Evolutionary conservation across 1,284 basidiomycete species (phyloP).

Genomic region (Cutaneotrichosporon daszewskae): DNA sequence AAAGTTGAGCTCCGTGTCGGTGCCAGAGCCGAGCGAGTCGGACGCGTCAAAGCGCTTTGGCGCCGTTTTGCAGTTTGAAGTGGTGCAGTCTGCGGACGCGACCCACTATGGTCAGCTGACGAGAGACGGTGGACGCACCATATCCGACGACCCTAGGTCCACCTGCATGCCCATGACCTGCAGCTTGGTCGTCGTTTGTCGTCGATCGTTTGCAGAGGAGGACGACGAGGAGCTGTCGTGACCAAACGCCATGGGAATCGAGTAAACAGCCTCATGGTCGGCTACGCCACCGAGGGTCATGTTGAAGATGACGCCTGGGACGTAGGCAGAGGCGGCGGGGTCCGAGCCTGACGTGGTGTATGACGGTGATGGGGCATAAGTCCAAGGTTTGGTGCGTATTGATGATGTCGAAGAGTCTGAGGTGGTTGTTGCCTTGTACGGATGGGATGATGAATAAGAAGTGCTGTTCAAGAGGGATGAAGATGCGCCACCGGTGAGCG

Average conservation of each 20-base stretch:
- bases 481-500: too few species aligned
- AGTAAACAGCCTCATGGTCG: conserved; percentile 37
- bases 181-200: conserved; percentile 6
- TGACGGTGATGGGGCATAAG: conserved; percentile 9
- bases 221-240: too few species aligned
- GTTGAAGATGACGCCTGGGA: conserved; percentile 36
- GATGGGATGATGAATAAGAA: too few species aligned
- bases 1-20: conserved; percentile 26
- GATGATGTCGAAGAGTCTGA: neutral
- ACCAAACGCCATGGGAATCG: conserved; percentile 32
- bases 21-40: conserved; percentile 32
- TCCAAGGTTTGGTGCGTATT: conserved; percentile 10
- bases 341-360: conserved; percentile 11
- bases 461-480: too few species aligned
- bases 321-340: conserved; percentile 23
- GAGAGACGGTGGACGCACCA: too few species aligned
- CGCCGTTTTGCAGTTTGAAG: conserved; percentile 30
- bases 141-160: conserved; percentile 45
- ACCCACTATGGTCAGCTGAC: conserved; percentile 35
- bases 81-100: conserved; percentile 33
- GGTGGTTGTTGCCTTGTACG: neutral
- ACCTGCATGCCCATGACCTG: conserved; percentile 41
- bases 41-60: conserved; percentile 30
- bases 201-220: neutral
- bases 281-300: conserved; percentile 28